Evolutionary conservation across 2,329 filamentous ascomycete genomes (phyloP).

Genomic region (Microcyclospora tardicrescens): DNA sequence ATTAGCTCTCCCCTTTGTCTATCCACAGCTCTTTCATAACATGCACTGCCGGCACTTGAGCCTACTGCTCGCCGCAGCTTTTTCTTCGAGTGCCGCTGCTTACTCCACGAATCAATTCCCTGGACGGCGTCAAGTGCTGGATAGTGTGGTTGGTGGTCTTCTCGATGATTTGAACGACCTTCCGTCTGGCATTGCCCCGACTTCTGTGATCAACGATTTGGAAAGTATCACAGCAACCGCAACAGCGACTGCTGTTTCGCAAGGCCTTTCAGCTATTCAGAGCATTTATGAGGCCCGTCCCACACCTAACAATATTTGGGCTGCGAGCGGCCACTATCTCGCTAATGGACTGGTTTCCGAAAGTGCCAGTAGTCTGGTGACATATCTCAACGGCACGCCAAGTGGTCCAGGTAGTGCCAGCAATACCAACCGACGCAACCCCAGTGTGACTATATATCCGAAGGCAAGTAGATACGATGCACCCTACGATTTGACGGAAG

Average conservation of each 20-base stretch:
- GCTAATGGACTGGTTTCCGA: conserved; percentile 18
- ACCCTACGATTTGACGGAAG: conserved; percentile 36
- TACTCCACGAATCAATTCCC: too few relatives aligned
- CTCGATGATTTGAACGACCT: too few relatives aligned
- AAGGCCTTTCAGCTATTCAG: conserved; percentile 2
- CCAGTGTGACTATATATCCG: conserved; percentile 24
- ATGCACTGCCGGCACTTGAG: too few relatives aligned
- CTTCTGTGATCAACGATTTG: conserved; percentile 3
- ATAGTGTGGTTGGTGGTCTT: too few relatives aligned
- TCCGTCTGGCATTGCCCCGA: too few relatives aligned
- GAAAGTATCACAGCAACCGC: conserved; percentile 3
- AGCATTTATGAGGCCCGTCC: conserved; percentile 7
- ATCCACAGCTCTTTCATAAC: too few relatives aligned
- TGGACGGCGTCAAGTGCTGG: too few relatives aligned
- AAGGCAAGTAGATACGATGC: conserved; percentile 30
- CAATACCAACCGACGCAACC: conserved; percentile 17
- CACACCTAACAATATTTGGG: conserved; percentile 16
- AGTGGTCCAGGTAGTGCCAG: conserved; percentile 13
- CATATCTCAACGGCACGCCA: conserved; percentile 12
- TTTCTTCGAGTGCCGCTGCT: too few relatives aligned
- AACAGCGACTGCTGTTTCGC: conserved; percentile 1
- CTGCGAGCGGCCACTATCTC: conserved; percentile 13
- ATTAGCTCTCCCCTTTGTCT: too few relatives aligned
- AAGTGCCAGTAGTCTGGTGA: conserved; percentile 9
- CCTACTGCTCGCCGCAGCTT: too few relatives aligned